Evolutionary conservation across 2,329 filamentous ascomycete species (phyloP), one percentile per base, ranked within the genome.

Genomic region (Ceratocystis albifundus): DNA sequence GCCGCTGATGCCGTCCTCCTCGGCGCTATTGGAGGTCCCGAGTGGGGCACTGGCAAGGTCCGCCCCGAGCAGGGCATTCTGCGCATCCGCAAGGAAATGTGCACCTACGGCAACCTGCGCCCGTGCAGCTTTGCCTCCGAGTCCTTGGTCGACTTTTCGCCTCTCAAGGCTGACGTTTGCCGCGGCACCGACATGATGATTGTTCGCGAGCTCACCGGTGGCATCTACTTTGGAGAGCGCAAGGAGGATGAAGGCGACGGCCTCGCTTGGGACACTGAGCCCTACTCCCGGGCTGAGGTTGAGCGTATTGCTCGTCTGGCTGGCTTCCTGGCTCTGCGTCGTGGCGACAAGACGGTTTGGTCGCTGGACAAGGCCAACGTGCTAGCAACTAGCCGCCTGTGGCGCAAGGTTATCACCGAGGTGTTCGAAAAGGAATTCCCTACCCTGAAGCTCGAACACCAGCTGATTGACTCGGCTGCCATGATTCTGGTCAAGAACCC

Each of bases 401-500:
- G 93, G 93, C 82, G 93, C 69, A 92, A 89, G 79, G 88, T 88
- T 1, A 88, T 96, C 57, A 86, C 84, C 50, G 89, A 96, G 78
- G 82, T 91, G 67, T 93, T 96, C 82, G 83, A 82, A 71, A 87
- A 87, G 70, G 93, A 96, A 80, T 97, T 95, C 79, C 91, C 93
- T 2, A 84, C 93, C 75, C 77, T 96, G 59, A 84, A 89, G 79
- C 78, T 95, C 55, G 84, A 86, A 70, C 93, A 96, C 76, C 92
- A 97, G 75, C 83, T 97, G 63, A 96, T 97, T 74, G 93, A 97
- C 78, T 90, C 86, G 66, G 93, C 93, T n/a, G 93, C 93, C 70
- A 96, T 97, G 92, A 80, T 96, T 71, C 90, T 97, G 88, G 84
- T 97, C 74, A 96, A 96, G 86, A 93, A 92, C 77, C 93, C 93